These are phyloP conservation scores for Magnolia changhungtana DNA, from an alignment of 164 flowering plant species.

Conservation along the genomic window DNA sequence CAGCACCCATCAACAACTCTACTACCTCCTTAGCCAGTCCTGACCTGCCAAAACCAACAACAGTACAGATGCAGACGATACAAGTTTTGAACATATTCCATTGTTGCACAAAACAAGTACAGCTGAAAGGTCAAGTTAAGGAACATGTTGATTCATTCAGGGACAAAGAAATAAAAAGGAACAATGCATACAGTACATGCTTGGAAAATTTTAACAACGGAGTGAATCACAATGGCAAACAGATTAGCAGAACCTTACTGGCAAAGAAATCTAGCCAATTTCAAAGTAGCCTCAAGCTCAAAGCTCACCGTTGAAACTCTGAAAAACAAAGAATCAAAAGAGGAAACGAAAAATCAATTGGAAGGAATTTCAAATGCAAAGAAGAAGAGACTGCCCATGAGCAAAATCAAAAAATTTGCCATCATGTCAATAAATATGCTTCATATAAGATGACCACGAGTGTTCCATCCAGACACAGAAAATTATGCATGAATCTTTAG, in stretches of 20 bases:
- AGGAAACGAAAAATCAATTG: not conserved
- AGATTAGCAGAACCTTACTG: slow-evolving; percentile 38
- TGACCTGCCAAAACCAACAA: slow-evolving; percentile 42
- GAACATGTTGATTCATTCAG: not conserved
- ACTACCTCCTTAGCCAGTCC: slow-evolving; percentile 88
- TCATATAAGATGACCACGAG: not conserved
- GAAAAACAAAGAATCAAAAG: slow-evolving; percentile 26
- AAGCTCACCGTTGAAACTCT: slow-evolving; percentile 97
- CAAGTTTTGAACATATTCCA: not conserved
- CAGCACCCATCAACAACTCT: slow-evolving; percentile 85
- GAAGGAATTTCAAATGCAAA: not conserved
- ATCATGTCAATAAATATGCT: not conserved
- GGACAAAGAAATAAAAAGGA: not conserved
- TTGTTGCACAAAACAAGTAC: not conserved
- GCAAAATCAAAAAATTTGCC: too few relatives aligned
- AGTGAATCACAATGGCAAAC: not conserved
- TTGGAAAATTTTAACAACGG: not conserved
- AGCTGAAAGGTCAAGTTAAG: not conserved
- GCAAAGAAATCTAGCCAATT: slow-evolving; percentile 95
- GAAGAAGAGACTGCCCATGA: not conserved
- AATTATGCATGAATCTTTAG: not conserved
- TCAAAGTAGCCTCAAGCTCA: slow-evolving; percentile 93
- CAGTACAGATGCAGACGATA: not conserved
- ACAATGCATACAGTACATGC: not conserved
- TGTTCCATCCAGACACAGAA: not conserved